Evolutionary conservation across 1,284 basidiomycete species (phyloP).

Genomic region (Fomitopsis schrenkii): DNA sequence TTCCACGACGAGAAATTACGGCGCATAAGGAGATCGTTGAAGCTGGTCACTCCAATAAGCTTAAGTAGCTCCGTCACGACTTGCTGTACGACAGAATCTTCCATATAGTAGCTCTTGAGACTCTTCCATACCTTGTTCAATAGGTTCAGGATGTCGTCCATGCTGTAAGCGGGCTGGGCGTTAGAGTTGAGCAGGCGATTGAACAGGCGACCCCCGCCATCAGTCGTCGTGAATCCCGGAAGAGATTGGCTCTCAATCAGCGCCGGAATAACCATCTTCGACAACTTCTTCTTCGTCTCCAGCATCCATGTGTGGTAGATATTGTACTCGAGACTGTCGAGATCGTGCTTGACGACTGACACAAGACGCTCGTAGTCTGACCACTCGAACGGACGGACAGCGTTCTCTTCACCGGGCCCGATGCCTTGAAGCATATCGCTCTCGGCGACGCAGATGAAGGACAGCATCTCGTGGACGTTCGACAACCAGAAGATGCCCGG

Average conservation of each 20-base stretch:
- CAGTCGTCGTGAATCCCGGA: constrained; percentile 96
- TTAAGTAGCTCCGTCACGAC: constrained; percentile 96
- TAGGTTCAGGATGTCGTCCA: constrained; percentile 98
- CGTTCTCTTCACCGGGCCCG: constrained; percentile 91
- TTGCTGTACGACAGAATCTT: constrained; percentile 96
- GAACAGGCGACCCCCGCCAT: constrained; percentile 90
- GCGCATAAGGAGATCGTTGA: constrained; percentile 98
- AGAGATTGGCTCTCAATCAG: constrained; percentile 97
- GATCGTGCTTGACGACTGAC: constrained; percentile 96
- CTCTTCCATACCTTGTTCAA: constrained; percentile 99
- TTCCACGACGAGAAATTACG: constrained; percentile 99
- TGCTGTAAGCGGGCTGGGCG: constrained; percentile 87
- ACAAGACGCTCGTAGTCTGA: constrained; percentile 96
- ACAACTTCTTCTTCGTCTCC: constrained; percentile 94
- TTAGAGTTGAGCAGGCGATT: constrained; percentile 88
- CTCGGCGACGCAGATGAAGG: constrained; percentile 98
- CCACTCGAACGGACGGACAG: constrained; percentile 94
- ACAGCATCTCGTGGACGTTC: constrained; percentile 99
- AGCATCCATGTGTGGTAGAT: constrained; percentile 99
- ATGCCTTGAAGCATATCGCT: constrained; percentile 98
- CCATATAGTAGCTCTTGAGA: constrained; percentile 98
- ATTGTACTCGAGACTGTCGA: constrained; percentile 98
- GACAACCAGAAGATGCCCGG: constrained; percentile 99
- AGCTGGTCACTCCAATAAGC: constrained; percentile 95
- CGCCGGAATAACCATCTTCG: constrained; percentile 99